phyloP scores from a whole-genome alignment of 345 rosid genomes.

The Eucalyptus paniculata region DNA sequence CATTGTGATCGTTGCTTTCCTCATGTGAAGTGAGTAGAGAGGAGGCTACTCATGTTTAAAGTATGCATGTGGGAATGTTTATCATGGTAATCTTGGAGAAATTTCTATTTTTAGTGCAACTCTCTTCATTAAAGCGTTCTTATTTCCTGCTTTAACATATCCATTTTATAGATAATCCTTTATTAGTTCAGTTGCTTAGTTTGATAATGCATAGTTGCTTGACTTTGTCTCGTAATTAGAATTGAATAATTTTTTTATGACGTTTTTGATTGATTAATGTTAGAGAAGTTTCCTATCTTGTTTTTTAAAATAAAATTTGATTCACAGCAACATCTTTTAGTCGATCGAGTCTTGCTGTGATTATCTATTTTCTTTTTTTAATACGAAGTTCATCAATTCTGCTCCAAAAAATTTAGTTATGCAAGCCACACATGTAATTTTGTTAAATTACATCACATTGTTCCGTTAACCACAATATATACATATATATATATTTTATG shows the following conservation, averaged over 20 bases:
- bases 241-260: neutral
- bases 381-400: neutral
- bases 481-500: neutral
- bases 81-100: neutral
- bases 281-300: neutral
- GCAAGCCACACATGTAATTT: too few species aligned
- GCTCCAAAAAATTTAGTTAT: too few species aligned
- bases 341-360: neutral
- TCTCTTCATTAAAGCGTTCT: neutral
- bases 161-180: neutral
- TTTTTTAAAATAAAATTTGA: too few species aligned
- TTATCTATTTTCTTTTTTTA: too few species aligned
- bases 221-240: neutral
- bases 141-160: neutral
- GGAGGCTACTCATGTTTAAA: neutral
- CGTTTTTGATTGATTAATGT: neutral
- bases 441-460: neutral
- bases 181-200: neutral
- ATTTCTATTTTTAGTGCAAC: neutral
- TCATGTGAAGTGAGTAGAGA: neutral
- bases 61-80: neutral
- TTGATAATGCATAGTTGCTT: neutral
- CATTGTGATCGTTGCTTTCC: neutral
- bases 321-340: neutral
- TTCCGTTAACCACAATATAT: neutral